Conservation (phyloP, 148 eudicot genomes). For the Cornus kousa region DNA sequence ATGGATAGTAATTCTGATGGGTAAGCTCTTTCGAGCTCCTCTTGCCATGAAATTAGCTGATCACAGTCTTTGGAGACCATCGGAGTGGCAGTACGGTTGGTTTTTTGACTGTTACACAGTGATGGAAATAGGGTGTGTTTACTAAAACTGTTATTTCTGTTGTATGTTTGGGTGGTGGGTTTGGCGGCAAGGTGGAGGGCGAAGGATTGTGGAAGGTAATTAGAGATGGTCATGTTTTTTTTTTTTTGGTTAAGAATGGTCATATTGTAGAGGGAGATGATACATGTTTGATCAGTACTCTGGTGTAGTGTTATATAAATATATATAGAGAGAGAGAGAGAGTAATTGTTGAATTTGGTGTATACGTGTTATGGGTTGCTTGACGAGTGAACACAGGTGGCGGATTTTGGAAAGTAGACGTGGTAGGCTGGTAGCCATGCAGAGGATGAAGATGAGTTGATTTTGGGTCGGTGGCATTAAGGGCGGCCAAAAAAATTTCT, state of each 20-base stretch:
- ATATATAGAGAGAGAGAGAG: too few relatives aligned
- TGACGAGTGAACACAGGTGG: too few relatives aligned
- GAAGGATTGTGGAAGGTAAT: neutral
- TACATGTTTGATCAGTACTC: too few relatives aligned
- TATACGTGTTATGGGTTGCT: too few relatives aligned
- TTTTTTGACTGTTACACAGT: neutral
- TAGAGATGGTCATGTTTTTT: slow-evolving; percentile 18
- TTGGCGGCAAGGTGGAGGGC: neutral
- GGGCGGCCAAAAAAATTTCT: too few relatives aligned
- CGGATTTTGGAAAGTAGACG: too few relatives aligned
- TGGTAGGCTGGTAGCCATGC: too few relatives aligned
- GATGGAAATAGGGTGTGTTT: neutral
- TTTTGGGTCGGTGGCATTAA: too few relatives aligned
- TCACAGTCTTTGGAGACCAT: neutral
- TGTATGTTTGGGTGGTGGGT: slow-evolving; percentile 3
- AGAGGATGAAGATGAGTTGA: too few relatives aligned
- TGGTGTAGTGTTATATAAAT: too few relatives aligned
- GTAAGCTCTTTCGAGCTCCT: slow-evolving; percentile 17
- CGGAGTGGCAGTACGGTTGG: neutral
- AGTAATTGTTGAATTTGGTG: too few relatives aligned
- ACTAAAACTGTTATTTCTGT: neutral
- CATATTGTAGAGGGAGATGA: neutral
- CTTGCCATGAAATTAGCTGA: slow-evolving; percentile 13
- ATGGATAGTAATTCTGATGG: neutral
- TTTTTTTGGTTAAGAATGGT: too few relatives aligned